Percentiles rank a stretch among this genome's conserved stretches.
Conservation (phyloP, 73 alveolate genomes). For the Symbiodinium natans region DNA sequence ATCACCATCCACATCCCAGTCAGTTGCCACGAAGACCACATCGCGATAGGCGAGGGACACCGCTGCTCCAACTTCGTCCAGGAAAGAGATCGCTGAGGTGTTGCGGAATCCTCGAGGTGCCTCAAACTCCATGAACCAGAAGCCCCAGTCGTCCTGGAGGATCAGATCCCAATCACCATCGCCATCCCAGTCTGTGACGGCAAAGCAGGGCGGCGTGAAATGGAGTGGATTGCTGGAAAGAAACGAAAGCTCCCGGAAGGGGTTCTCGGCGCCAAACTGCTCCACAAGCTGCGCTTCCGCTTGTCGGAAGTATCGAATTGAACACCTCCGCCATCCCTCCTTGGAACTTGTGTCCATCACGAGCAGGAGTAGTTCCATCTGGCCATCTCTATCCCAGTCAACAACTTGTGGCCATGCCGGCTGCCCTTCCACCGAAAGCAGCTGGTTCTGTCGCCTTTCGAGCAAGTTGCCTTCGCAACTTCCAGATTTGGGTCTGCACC, state of each 20-base stretch:
- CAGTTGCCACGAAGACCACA: not conserved
- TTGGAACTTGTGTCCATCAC: not conserved
- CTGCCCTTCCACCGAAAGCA: not conserved
- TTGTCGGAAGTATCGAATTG: constrained; percentile 25
- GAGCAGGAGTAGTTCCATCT: constrained; percentile 1
- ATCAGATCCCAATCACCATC: constrained; percentile 17
- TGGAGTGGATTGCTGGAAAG: too few species aligned
- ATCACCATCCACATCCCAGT: constrained; percentile 36
- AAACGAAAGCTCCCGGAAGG: not conserved
- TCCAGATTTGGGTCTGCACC: constrained; percentile 24
- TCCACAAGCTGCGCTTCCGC: not conserved
- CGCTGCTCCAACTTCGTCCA: not conserved
- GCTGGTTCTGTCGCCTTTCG: not conserved
- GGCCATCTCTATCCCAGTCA: constrained; percentile 27
- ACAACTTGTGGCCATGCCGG: not conserved
- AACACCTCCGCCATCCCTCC: too few species aligned
- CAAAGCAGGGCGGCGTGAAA: constrained; percentile 5
- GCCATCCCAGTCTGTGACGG: constrained; percentile 34
- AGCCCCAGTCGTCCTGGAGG: not conserved
- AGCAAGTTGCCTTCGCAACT: constrained; percentile 59
- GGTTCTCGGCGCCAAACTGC: constrained; percentile 4
- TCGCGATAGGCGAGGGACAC: too few species aligned
- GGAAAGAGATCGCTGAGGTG: not conserved
- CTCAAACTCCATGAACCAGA: constrained; percentile 23
- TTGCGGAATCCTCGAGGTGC: not conserved